Conservation (phyloP, 2,329 filamentous ascomycete species). For the Nectriaceae sp. region DNA sequence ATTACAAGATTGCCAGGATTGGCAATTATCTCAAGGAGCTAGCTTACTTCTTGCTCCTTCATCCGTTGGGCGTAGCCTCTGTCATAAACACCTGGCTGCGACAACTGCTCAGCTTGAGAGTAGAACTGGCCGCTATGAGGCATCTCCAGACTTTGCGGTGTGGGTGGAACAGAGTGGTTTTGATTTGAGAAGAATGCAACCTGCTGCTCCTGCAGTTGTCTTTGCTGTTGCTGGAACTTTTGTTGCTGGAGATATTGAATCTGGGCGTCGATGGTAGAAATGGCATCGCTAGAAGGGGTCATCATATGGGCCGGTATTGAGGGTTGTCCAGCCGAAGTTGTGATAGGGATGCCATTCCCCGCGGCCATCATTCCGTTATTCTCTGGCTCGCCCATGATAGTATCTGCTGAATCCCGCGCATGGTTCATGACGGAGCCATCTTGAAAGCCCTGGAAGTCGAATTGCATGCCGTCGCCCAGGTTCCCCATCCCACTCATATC, state of each 20-base stretch:
- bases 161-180: slow-evolving; percentile 70
- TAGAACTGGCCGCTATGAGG: slow-evolving; percentile 60
- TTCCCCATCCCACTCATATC: slow-evolving; percentile 59
- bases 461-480: slow-evolving; percentile 56
- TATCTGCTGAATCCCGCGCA: slow-evolving; percentile 33
- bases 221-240: slow-evolving; percentile 61
- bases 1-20: background rate
- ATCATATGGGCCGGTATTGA: slow-evolving; percentile 49
- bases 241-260: slow-evolving; percentile 68
- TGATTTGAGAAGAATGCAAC: slow-evolving; percentile 56
- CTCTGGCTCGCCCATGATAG: slow-evolving; percentile 38
- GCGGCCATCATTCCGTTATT: slow-evolving; percentile 32
- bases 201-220: slow-evolving; percentile 59
- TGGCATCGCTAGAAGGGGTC: slow-evolving; percentile 49
- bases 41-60: slow-evolving; percentile 67
- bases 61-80: slow-evolving; percentile 62
- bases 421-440: slow-evolving; percentile 36
- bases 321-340: slow-evolving; percentile 46
- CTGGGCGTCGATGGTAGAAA: slow-evolving; percentile 64
- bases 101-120: slow-evolving; percentile 53
- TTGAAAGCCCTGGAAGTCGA: slow-evolving; percentile 61
- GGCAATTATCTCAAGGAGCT: background rate
- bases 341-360: slow-evolving; percentile 45
- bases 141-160: slow-evolving; percentile 79
- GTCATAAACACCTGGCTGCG: slow-evolving; percentile 65